Percentiles rank a stretch among this genome's conserved stretches.
phyloP scores from a whole-genome alignment of 1,139 yeast genomes.

The Suhomyces bolitotheri region DNA sequence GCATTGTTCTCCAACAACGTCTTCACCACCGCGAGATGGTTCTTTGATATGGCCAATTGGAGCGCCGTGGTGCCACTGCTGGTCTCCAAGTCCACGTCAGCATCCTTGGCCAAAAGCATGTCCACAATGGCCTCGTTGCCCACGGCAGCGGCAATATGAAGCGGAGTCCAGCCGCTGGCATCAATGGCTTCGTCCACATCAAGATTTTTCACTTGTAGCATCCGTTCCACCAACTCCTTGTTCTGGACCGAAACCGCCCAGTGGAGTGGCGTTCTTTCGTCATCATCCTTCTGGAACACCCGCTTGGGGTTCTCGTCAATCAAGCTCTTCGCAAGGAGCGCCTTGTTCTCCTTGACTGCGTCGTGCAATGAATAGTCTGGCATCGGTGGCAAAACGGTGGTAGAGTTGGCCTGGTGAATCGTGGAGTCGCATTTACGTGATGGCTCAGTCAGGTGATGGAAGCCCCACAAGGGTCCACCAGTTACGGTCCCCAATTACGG shows the following conservation, averaged over 20 bases:
- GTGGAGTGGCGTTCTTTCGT: slow-evolving; percentile 79
- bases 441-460: not conserved
- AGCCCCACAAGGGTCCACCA: not conserved
- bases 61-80: slow-evolving; percentile 70
- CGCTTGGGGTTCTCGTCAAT: slow-evolving; percentile 49
- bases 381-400: slow-evolving; percentile 5
- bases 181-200: slow-evolving; percentile 73
- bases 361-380: slow-evolving; percentile 46
- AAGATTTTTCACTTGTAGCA: slow-evolving; percentile 40
- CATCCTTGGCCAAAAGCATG: slow-evolving; percentile 29
- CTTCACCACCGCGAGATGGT: slow-evolving; percentile 54
- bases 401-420: not conserved
- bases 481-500: not conserved
- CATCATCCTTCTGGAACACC: slow-evolving; percentile 57
- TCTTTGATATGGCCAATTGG: slow-evolving; percentile 76
- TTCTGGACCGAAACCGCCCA: slow-evolving; percentile 83
- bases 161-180: slow-evolving; percentile 83
- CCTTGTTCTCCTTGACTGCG: slow-evolving; percentile 59
- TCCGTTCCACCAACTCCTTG: slow-evolving; percentile 50
- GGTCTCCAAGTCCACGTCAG: slow-evolving; percentile 52
- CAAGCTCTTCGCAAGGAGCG: slow-evolving; percentile 48
- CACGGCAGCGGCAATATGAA: slow-evolving; percentile 77
- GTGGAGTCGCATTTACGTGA: not conserved
- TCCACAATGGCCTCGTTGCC: slow-evolving; percentile 62
- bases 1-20: slow-evolving; percentile 57